phyloP scores from a whole-genome alignment of 805 yeast genomes.

The Myxozyma monticola region DNA sequence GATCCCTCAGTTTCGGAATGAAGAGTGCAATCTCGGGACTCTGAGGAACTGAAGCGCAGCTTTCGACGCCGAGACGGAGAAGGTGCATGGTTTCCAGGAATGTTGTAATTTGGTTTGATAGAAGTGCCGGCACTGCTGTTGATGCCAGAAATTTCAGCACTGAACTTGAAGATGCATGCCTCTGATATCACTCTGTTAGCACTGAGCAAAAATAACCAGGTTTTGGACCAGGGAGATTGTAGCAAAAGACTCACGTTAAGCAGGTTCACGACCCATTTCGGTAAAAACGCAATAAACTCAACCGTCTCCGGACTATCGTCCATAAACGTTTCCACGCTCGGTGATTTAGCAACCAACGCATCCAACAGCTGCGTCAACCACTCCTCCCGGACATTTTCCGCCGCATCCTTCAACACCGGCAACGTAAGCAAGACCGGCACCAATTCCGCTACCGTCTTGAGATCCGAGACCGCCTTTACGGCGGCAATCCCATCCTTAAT shows the following conservation, averaged over 20 bases:
- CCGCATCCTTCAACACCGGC: conserved; percentile 6
- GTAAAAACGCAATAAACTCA: conserved; percentile 12
- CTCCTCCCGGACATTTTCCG: conserved; percentile 3
- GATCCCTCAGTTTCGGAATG: conserved; percentile 22
- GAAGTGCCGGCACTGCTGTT: conserved; percentile 20
- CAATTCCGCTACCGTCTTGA: background rate
- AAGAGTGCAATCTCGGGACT: conserved; percentile 23
- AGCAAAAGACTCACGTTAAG: conserved; percentile 11
- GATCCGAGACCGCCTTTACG: background rate
- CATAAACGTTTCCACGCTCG: background rate
- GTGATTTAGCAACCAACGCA: conserved; percentile 16
- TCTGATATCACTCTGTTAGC: conserved; percentile 1
- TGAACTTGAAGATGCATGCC: conserved; percentile 14
- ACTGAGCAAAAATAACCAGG: too few species aligned
- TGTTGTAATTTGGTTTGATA: conserved; percentile 2
- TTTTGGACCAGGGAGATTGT: too few species aligned
- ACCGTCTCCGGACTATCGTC: conserved; percentile 4
- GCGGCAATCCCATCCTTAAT: conserved; percentile 7
- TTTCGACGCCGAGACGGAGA: conserved; percentile 24
- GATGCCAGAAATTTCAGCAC: conserved; percentile 17
- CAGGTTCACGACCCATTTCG: conserved; percentile 18
- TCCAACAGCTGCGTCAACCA: conserved; percentile 14
- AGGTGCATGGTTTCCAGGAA: conserved; percentile 3
- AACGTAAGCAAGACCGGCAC: conserved; percentile 8
- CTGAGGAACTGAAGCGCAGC: conserved; percentile 16